Evolutionary conservation across 1,284 basidiomycete genomes (phyloP).

Genomic region (Boletus sp.): DNA sequence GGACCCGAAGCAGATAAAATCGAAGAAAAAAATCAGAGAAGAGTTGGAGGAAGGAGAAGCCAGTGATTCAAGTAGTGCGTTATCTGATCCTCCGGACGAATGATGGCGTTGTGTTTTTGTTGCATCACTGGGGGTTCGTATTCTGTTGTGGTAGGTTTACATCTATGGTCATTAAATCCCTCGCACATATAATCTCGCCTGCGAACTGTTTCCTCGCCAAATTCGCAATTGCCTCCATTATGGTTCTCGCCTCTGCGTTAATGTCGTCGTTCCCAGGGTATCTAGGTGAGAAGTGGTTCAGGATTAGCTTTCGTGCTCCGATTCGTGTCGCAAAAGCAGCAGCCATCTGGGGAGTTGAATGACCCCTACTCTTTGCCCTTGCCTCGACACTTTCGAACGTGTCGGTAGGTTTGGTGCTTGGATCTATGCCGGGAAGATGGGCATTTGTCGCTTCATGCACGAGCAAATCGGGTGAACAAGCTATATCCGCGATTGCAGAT

Average conservation of each 20-base stretch:
- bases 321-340: slow-evolving; percentile 76
- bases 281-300: slow-evolving; percentile 84
- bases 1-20: slow-evolving; percentile 47
- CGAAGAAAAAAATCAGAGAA: slow-evolving; percentile 54
- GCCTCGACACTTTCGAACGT: slow-evolving; percentile 61
- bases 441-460: slow-evolving; percentile 93
- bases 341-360: slow-evolving; percentile 92
- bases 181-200: slow-evolving; percentile 58
- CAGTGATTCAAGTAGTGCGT: slow-evolving; percentile 68
- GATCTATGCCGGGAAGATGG: slow-evolving; percentile 68
- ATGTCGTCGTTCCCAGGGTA: slow-evolving; percentile 55
- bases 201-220: slow-evolving; percentile 53
- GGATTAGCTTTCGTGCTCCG: slow-evolving; percentile 59
- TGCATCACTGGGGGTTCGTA: slow-evolving; percentile 9
- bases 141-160: slow-evolving; percentile 38
- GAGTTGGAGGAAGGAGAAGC: slow-evolving; percentile 83
- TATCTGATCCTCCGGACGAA: slow-evolving; percentile 62
- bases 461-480: slow-evolving; percentile 59
- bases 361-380: slow-evolving; percentile 76
- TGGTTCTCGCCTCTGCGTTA: slow-evolving; percentile 42
- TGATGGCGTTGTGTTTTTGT: slow-evolving; percentile 17
- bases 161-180: slow-evolving; percentile 68
- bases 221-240: slow-evolving; percentile 59
- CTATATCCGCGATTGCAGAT: slow-evolving; percentile 55
- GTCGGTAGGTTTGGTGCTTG: slow-evolving; percentile 51